These are phyloP conservation scores for Medicago ruthenica DNA, from an alignment of 306 rosid species.

Conservation along the genomic window DNA sequence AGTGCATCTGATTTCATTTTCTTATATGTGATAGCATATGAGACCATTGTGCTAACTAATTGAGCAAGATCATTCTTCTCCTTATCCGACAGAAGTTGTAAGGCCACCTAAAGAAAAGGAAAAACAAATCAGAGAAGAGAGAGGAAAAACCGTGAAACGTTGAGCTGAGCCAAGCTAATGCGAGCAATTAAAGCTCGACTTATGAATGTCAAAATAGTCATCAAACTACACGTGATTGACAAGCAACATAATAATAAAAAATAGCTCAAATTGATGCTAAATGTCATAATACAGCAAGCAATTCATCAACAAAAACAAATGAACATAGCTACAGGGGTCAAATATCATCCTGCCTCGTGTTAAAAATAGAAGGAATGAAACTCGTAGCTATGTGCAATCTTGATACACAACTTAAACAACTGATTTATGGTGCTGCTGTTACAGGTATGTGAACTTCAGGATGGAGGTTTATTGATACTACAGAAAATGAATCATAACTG, in stretches of 20 bases:
- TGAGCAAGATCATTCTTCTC: constrained; percentile 80
- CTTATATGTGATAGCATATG: constrained; percentile 75
- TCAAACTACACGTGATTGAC: constrained; percentile 30
- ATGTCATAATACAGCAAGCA: not conserved
- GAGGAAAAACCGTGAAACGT: not conserved
- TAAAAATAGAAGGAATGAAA: constrained; percentile 29
- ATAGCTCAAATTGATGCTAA: constrained; percentile 27
- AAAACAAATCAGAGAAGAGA: constrained; percentile 47
- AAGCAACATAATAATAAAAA: constrained; percentile 20
- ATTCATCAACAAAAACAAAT: not conserved
- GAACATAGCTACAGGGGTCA: constrained; percentile 20
- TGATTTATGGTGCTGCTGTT: not conserved
- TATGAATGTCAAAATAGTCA: constrained; percentile 20
- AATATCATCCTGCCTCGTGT: not conserved
- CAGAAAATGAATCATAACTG: constrained; percentile 6
- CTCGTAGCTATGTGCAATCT: constrained; percentile 8
- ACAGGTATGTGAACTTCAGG: constrained; percentile 5
- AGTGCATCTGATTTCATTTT: constrained; percentile 54
- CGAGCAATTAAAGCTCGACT: constrained; percentile 30
- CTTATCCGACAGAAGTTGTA: constrained; percentile 72
- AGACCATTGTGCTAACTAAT: constrained; percentile 82
- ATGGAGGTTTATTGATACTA: constrained; percentile 22
- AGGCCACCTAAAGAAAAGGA: constrained; percentile 64
- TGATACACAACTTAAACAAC: constrained; percentile 3
- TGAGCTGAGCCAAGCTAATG: constrained; percentile 30